Evolutionary conservation across 257 asterid species (phyloP).

Genomic region (Petrea volubilis): DNA sequence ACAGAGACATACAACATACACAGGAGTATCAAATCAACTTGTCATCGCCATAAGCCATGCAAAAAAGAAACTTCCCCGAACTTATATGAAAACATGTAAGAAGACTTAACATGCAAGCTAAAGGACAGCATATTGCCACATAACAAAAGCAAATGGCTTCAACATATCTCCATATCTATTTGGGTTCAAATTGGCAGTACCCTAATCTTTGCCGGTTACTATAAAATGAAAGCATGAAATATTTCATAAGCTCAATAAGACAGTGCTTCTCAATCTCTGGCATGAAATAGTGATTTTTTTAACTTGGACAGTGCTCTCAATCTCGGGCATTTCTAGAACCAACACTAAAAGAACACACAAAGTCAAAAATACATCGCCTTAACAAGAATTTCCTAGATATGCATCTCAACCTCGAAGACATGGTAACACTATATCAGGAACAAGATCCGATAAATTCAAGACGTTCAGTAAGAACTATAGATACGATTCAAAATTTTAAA

Average conservation of each 20-base stretch:
- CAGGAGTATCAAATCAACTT: background rate
- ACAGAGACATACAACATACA: constrained; percentile 7
- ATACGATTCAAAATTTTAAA: background rate
- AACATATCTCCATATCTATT: constrained; percentile 1
- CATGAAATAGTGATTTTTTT: background rate
- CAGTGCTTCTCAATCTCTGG: too few species aligned
- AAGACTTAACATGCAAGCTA: background rate
- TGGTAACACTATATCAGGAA: background rate
- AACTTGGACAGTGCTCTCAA: constrained; percentile 1
- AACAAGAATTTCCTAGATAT: background rate
- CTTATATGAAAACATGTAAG: background rate
- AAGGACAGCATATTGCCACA: background rate
- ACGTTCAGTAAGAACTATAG: background rate
- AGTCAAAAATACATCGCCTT: background rate
- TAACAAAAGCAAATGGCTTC: background rate
- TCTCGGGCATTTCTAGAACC: background rate
- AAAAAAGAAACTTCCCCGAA: background rate
- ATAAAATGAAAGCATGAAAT: background rate
- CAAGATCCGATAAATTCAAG: background rate
- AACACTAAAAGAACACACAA: background rate
- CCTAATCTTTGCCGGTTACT: background rate
- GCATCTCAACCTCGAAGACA: constrained; percentile 8
- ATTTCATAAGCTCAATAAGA: background rate
- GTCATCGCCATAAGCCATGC: constrained; percentile 7
- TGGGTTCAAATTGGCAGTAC: background rate